Evolutionary conservation across 2,329 filamentous ascomycete genomes (phyloP).

Genomic region (Ascochyta viciae-villosae): DNA sequence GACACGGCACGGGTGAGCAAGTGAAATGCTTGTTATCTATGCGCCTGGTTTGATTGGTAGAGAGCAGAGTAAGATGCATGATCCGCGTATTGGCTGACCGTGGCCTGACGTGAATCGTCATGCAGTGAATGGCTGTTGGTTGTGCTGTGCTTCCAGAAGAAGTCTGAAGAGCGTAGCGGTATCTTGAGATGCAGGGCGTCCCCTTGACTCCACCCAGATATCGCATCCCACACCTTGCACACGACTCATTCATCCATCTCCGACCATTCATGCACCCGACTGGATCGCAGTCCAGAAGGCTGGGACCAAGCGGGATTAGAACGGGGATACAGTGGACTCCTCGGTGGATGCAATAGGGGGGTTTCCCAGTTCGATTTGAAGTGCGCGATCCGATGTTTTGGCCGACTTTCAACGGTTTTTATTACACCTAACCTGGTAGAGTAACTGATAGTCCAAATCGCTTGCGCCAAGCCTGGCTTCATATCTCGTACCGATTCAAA

Average conservation of each 20-base stretch:
- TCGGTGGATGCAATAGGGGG: no score
- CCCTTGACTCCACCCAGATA: background rate
- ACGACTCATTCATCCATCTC: background rate
- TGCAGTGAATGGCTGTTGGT: background rate
- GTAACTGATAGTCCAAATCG: no score
- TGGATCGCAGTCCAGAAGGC: constrained; percentile 4
- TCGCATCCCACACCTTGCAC: background rate
- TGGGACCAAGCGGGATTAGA: constrained; percentile 3
- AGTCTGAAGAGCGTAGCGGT: background rate
- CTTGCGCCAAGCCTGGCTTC: no score
- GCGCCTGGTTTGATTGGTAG: background rate
- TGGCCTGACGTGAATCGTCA: background rate
- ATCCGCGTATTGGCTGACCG: background rate
- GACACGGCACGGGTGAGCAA: constrained; percentile 14
- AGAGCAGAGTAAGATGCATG: no score
- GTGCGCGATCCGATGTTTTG: no score
- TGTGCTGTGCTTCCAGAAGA: constrained; percentile 7
- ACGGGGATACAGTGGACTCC: constrained; percentile 1
- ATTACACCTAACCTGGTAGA: no score
- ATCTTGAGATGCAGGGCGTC: constrained; percentile 6
- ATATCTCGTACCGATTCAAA: no score
- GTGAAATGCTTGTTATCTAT: constrained; percentile 13
- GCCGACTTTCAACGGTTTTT: no score
- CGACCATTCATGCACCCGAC: constrained; percentile 5
- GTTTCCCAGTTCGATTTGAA: no score